Evolutionary conservation across 306 rosid genomes (phyloP), one percentile per base, ranked within the genome.

Genomic region (Castanea mollissima): DNA sequence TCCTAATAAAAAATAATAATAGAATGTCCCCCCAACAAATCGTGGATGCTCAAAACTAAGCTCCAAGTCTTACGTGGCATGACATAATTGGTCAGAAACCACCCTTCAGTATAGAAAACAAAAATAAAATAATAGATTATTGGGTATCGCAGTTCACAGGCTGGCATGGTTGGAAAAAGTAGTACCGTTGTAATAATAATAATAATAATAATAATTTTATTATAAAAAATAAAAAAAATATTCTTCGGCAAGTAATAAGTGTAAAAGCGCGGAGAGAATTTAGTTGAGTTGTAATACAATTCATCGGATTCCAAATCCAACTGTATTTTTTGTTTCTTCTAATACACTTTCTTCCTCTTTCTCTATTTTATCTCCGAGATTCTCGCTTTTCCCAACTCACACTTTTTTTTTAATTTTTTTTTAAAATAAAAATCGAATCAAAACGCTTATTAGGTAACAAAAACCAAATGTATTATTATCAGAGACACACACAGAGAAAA

Each of bases 261-360:
- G 32, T 23, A 54, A 11, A 49, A 41, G 46, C 46, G 38, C 20
- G 1, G 4, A 58, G 67, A 64, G 29, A 80, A 65, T 20, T 27
- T 4, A 18, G 85, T 78, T 74, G 54, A 58, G 83, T 79, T 81
- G 83, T 57, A 70, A 78, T 83, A 76, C 86, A 85, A 81, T 88
- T 81, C 89, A 85, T 71, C 78, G 85, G 83, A 85, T 90, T 85
- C 91, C 79, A 77, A 82, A 77, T 78, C 90, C 92, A 89, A 91
- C 97, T 86, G 91, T 83, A 86, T 86, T 81, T 55, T 65, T 77
- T 55, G 79, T 77, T 65, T 73, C 38, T 79, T 16, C 35, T 12
- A 35, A 35, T 35, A 35, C 41, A 1, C 6, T 7, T 35, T 35
- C 41, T 1, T 35, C 2, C 44, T 38, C 44, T 6, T 0, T 2